These are phyloP conservation scores for Gynostemma pentaphyllum DNA, from an alignment of 306 rosid genomes.

Conservation along the genomic window DNA sequence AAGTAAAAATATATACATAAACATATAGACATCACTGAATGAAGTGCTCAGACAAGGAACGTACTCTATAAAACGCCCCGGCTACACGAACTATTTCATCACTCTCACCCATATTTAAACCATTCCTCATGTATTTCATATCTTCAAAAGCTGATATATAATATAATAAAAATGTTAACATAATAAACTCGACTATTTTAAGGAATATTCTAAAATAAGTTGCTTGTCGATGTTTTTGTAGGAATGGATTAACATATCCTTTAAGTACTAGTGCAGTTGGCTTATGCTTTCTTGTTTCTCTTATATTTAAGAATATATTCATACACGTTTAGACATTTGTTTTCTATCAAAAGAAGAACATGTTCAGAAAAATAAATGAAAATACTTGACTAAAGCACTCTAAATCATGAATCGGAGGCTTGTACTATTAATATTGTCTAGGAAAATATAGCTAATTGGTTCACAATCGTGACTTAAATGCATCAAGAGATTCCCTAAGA, in stretches of 20 bases:
- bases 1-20: background rate
- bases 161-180: background rate
- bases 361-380: too few relatives aligned
- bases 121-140: conserved; percentile 25
- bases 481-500: too few relatives aligned
- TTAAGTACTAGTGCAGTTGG: background rate
- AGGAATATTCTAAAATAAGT: background rate
- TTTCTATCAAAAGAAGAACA: background rate
- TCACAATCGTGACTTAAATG: too few relatives aligned
- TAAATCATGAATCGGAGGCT: too few relatives aligned
- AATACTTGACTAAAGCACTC: too few relatives aligned
- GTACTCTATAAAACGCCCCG: conserved; percentile 33
- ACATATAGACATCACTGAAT: conserved; percentile 1
- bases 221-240: background rate
- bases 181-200: background rate
- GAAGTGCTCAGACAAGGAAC: conserved; percentile 4
- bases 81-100: conserved; percentile 28
- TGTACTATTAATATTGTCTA: too few relatives aligned
- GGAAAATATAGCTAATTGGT: too few relatives aligned
- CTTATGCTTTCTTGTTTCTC: too few relatives aligned
- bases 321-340: background rate
- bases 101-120: conserved; percentile 35
- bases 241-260: background rate
- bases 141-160: conserved; percentile 30
- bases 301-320: background rate